Conservation (phyloP, 1,284 basidiomycete species). For the Sanghuangporus weigelae region DNA sequence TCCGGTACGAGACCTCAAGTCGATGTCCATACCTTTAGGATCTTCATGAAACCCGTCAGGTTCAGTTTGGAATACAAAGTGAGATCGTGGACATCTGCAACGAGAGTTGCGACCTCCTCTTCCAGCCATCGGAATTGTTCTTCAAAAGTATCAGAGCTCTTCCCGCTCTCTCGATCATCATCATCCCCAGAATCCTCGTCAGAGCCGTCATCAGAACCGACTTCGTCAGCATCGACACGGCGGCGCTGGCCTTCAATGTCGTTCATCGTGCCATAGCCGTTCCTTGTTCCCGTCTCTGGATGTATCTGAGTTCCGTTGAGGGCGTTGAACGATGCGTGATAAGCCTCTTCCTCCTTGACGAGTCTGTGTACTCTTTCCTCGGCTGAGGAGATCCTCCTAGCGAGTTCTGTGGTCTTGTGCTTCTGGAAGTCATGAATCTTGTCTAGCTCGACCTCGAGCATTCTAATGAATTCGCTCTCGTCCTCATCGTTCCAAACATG, state of each 20-base stretch:
- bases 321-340: slow-evolving; percentile 29
- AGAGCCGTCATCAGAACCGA: slow-evolving; percentile 52
- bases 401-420: slow-evolving; percentile 84
- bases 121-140: slow-evolving; percentile 88
- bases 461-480: slow-evolving; percentile 73
- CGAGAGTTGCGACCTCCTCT: slow-evolving; percentile 92
- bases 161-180: slow-evolving; percentile 37
- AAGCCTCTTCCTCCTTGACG: slow-evolving; percentile 53
- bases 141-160: slow-evolving; percentile 77
- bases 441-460: slow-evolving; percentile 86
- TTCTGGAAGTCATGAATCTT: slow-evolving; percentile 97
- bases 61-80: slow-evolving; percentile 95
- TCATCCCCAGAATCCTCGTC: slow-evolving; percentile 35
- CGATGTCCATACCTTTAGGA: slow-evolving; percentile 67
- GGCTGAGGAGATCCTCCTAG: slow-evolving; percentile 73
- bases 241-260: slow-evolving; percentile 59
- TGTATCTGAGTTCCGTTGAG: background rate
- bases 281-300: background rate
- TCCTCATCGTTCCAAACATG: slow-evolving; percentile 71
- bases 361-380: slow-evolving; percentile 76
- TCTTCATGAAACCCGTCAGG: slow-evolving; percentile 98
- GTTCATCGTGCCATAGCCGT: slow-evolving; percentile 11
- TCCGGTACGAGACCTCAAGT: slow-evolving; percentile 5
- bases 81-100: slow-evolving; percentile 97
- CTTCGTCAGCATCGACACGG: slow-evolving; percentile 57